phyloP scores from a whole-genome alignment of 73 alveolate genomes.

The Paramecium sexaurelia region DNA sequence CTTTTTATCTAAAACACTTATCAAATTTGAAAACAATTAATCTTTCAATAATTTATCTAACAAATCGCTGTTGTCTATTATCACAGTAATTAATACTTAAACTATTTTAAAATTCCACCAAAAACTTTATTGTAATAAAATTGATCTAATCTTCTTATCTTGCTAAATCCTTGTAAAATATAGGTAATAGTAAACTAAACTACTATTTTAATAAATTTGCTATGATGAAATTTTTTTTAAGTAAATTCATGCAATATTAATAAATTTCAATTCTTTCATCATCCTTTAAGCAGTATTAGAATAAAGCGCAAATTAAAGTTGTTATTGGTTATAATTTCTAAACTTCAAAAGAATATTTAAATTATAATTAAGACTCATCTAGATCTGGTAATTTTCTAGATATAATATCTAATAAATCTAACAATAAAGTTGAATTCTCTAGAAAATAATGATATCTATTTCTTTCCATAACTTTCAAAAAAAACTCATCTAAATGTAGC shows the following conservation, averaged over 20 bases:
- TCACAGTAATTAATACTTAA: not conserved
- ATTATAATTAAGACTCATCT: not conserved
- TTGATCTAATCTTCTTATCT: not conserved
- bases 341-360: not conserved
- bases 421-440: not conserved
- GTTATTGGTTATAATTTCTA: not conserved
- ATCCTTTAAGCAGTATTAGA: not conserved
- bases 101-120: not conserved
- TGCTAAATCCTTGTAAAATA: not conserved
- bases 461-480: not conserved
- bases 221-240: not conserved
- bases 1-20: not conserved
- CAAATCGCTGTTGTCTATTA: not conserved
- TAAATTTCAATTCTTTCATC: not conserved
- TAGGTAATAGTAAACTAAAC: not conserved
- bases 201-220: not conserved
- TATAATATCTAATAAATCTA: not conserved
- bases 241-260: not conserved
- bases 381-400: not conserved
- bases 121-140: not conserved
- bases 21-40: not conserved
- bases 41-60: not conserved
- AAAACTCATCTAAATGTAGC: not conserved
- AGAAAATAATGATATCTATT: not conserved
- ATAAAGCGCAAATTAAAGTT: not conserved